Conservation (phyloP, 75 land plant genomes). For the Pinus tabuliformis region DNA sequence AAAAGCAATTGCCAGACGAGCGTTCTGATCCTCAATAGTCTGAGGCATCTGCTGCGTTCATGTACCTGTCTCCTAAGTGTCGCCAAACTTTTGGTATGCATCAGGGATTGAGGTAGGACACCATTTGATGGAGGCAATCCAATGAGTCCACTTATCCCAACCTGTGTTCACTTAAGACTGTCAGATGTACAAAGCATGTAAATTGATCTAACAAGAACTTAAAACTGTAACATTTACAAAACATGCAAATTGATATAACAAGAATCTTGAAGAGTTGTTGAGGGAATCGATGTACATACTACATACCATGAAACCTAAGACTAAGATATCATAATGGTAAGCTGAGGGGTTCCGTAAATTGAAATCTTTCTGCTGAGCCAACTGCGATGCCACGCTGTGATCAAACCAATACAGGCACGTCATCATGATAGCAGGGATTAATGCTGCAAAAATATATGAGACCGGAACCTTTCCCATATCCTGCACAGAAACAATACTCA, state of each 20-base stretch:
- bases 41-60: not conserved
- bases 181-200: not conserved
- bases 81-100: conserved; percentile 84
- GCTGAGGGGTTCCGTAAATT: conserved; percentile 29
- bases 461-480: conserved; percentile 26
- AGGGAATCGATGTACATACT: not conserved
- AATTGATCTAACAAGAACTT: too few relatives aligned
- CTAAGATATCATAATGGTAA: conserved; percentile 34
- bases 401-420: conserved; percentile 32
- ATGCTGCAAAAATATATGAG: conserved; percentile 18
- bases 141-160: conserved; percentile 75
- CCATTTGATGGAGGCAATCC: conserved; percentile 92
- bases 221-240: too few relatives aligned
- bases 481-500: conserved; percentile 19
- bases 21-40: not conserved
- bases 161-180: conserved; percentile 26
- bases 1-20: too few relatives aligned
- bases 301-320: conserved; percentile 21
- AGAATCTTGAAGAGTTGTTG: not conserved
- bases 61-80: conserved; percentile 68
- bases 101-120: conserved; percentile 87
- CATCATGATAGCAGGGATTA: conserved; percentile 36
- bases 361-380: conserved; percentile 46
- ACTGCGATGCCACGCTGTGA: conserved; percentile 34
- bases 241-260: too few relatives aligned